Evolutionary conservation across 2,329 filamentous ascomycete species (phyloP), one percentile per base, ranked within the genome.

Genomic region (Xylariomycetidae sp.): DNA sequence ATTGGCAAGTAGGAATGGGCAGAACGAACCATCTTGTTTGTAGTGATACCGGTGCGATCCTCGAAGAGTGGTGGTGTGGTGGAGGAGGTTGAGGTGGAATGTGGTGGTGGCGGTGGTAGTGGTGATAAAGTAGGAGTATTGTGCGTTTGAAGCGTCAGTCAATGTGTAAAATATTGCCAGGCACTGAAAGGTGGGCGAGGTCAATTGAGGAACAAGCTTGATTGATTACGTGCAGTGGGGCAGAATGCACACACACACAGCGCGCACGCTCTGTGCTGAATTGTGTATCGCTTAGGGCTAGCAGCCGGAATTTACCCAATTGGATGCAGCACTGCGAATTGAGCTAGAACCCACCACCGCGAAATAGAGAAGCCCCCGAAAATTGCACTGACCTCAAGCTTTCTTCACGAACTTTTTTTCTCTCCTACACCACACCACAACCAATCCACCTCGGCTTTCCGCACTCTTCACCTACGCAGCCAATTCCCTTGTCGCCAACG

Each of bases 41-140:
- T 57, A 58, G 58, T 62, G 62, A 59, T 72, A 74, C 73, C 74
- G 73, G 71, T 63, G 67, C 73, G 74, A 79, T 80, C 76, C 76
- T 80, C 76, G 76, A 80, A 80, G 75, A 78, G 74, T 63, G 8
- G 20, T 23, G 8, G n/a, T n/a, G n/a, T n/a, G 48, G 53, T 38
- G 50, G 33, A 40, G 38, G 42, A 32, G 48, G 16, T 31, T 15
- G 39, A 46, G 40, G 46, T 52, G 51, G 41, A 38, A 40, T 40
- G 50, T 44, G 44, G 29, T 40, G 40, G 46, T 45, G 44, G 40
- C 40, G 36, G 42, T 37, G 41, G 45, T 36, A 32, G 31, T 36
- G 34, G 42, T 44, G 40, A 26, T 41, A 42, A 43, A 41, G 40
- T 40, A 37, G 40, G 34, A 36, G 46, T 41, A 44, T 41, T 44